These are phyloP conservation scores for Coccomyxa subellipsoidea DNA, from an alignment of 163 green algal genomes.

Conservation along the genomic window DNA sequence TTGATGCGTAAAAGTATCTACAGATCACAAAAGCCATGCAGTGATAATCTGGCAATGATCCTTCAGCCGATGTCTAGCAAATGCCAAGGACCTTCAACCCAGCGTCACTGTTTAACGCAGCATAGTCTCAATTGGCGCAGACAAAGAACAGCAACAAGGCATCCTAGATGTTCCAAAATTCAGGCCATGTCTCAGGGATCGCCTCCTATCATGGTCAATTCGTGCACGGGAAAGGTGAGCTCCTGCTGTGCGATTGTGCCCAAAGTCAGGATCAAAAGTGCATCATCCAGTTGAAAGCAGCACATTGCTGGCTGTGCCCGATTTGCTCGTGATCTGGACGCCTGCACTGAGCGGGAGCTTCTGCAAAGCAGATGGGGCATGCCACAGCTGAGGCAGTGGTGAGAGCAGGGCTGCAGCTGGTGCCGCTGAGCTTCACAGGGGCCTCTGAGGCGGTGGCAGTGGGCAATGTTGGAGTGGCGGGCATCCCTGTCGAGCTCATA, in stretches of 20 bases:
- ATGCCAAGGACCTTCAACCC: not conserved
- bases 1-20: no score
- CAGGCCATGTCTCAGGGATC: not conserved
- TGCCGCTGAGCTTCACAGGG: slow-evolving; percentile 83
- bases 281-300: no score
- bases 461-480: slow-evolving; percentile 58
- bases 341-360: not conserved
- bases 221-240: slow-evolving; percentile 82
- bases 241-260: not conserved
- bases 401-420: slow-evolving; percentile 66
- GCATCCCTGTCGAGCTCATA: slow-evolving; percentile 76
- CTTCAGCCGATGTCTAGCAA: not conserved
- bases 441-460: slow-evolving; percentile 51
- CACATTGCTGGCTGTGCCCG: no score
- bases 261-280: no score
- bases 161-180: not conserved
- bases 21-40: no score
- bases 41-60: not conserved
- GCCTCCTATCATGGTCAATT: slow-evolving; percentile 84
- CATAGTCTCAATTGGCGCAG: not conserved
- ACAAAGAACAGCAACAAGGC: not conserved
- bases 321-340: not conserved
- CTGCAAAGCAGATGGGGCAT: slow-evolving; percentile 81
- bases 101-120: not conserved
- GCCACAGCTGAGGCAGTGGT: slow-evolving; percentile 80